Evolutionary conservation across 2,329 filamentous ascomycete genomes (phyloP), one percentile per base, ranked within the genome.

Genomic region (Alternaria rosae): DNA sequence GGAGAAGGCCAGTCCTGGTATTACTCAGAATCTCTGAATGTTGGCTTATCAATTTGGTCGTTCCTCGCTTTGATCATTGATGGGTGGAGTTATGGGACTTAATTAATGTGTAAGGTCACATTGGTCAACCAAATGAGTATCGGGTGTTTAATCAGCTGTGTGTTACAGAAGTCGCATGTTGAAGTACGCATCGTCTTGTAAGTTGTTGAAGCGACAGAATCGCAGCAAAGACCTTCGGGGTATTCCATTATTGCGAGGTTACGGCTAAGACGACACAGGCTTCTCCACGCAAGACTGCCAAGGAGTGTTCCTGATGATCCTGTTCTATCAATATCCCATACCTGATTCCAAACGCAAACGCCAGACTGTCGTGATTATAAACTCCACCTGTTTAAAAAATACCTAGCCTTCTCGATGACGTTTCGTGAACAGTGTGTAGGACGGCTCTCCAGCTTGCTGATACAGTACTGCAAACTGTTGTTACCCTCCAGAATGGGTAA

Each of bases 1-100:
- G 59, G 75, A 82, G 60, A 59, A 55, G 17, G 77, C 80, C 38
- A 56, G 63, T 44, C 70, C 67, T 10, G 71, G 68, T 9, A 62
- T 72, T 1, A 68, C 63, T 5, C 48, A 53, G 25, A 63, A 63
- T 5, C 41, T 45, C 21, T 41, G 11, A 10, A 41, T 30, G 12
- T 4, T 2, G 3, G n/a, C 11, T 28, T 42, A 10, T 1, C 12
- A 3, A n/a, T 5, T 4, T 13, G 8, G 10, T 20, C 4, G 20
- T 11, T 23, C 28, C 2, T 50, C 11, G 13, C 11, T 1, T 43
- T 44, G 21, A 23, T 38, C 32, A 9, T 15, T 38, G 32, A 15
- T 17, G 17, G 35, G 10, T 23, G 11, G 13, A 25, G 4, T 44
- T 0, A 20, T 10, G 13, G 42, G 7, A 25, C 2, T 32, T 21